Evolutionary conservation across 106 monocot genomes (phyloP).

Genomic region (Dioscorea dumetorum): DNA sequence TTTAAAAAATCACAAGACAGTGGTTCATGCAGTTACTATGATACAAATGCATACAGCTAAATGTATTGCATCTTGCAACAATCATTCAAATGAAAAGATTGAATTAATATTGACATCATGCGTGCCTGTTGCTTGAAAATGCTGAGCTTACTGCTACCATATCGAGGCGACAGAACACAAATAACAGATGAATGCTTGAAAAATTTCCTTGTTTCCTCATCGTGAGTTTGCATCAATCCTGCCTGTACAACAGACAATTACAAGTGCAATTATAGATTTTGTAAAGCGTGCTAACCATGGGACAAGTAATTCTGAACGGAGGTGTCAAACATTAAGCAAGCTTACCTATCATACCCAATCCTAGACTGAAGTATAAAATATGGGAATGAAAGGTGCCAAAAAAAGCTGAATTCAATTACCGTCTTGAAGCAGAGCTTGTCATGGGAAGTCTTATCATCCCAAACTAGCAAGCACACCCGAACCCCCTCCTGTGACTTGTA

Average conservation of each 20-base stretch:
- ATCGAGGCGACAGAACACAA: slow-evolving; percentile 71
- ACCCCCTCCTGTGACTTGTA: slow-evolving; percentile 82
- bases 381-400: no score
- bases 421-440: slow-evolving; percentile 43
- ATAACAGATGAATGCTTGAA: slow-evolving; percentile 84
- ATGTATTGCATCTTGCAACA: no score
- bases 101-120: slow-evolving; percentile 4
- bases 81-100: not conserved
- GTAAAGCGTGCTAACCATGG: no score
- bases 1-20: no score
- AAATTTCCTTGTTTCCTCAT: slow-evolving; percentile 69
- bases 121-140: slow-evolving; percentile 63
- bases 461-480: slow-evolving; percentile 60
- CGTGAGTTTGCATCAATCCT: slow-evolving; percentile 76
- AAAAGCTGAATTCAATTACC: slow-evolving; percentile 17
- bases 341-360: no score
- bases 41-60: no score
- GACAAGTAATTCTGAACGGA: no score
- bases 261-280: not conserved
- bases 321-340: no score
- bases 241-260: slow-evolving; percentile 25
- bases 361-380: no score
- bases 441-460: slow-evolving; percentile 75
- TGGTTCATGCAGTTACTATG: no score
- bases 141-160: slow-evolving; percentile 73